These are phyloP conservation scores for Diaporthe longicolla DNA, from an alignment of 2,329 filamentous ascomycete genomes.

Conservation along the genomic window DNA sequence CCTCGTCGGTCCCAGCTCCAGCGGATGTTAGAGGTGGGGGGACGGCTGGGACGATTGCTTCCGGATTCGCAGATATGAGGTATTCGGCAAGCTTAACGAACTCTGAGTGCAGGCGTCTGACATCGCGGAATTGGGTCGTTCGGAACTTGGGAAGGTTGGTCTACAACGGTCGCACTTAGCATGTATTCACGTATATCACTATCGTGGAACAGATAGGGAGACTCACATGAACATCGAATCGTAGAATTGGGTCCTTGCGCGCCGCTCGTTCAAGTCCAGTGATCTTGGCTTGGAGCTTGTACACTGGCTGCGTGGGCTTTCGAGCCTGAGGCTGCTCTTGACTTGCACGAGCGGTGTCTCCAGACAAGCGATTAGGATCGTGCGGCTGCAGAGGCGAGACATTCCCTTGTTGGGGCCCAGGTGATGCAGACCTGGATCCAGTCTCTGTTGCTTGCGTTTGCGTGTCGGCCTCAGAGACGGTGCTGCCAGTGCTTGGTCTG, in stretches of 20 bases:
- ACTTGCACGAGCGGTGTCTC: slow-evolving; percentile 45
- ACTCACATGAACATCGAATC: slow-evolving; percentile 96
- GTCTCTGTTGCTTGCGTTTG: slow-evolving; percentile 52
- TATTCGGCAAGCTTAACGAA: slow-evolving; percentile 97
- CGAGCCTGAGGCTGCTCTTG: slow-evolving; percentile 67
- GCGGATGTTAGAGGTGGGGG: slow-evolving; percentile 95
- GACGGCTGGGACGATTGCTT: slow-evolving; percentile 93
- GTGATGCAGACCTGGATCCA: slow-evolving; percentile 48
- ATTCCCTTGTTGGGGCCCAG: slow-evolving; percentile 39
- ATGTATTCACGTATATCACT: background rate
- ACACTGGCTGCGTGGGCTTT: slow-evolving; percentile 73
- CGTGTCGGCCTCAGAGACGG: slow-evolving; percentile 60
- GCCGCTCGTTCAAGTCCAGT: slow-evolving; percentile 92
- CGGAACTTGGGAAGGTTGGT: slow-evolving; percentile 99
- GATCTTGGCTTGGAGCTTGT: slow-evolving; percentile 94
- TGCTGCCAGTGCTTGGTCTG: slow-evolving; percentile 63
- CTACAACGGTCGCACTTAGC: slow-evolving; percentile 61
- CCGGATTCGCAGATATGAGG: slow-evolving; percentile 96
- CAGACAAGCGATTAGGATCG: slow-evolving; percentile 46
- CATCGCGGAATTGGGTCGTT: slow-evolving; percentile 98
- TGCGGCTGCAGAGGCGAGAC: slow-evolving; percentile 42
- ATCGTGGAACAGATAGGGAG: background rate
- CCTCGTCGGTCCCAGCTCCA: slow-evolving; percentile 95
- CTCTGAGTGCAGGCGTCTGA: slow-evolving; percentile 94
- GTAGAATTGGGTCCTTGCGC: slow-evolving; percentile 93